These are phyloP conservation scores for Ceratonia siliqua DNA, from an alignment of 306 rosid genomes.

Conservation along the genomic window DNA sequence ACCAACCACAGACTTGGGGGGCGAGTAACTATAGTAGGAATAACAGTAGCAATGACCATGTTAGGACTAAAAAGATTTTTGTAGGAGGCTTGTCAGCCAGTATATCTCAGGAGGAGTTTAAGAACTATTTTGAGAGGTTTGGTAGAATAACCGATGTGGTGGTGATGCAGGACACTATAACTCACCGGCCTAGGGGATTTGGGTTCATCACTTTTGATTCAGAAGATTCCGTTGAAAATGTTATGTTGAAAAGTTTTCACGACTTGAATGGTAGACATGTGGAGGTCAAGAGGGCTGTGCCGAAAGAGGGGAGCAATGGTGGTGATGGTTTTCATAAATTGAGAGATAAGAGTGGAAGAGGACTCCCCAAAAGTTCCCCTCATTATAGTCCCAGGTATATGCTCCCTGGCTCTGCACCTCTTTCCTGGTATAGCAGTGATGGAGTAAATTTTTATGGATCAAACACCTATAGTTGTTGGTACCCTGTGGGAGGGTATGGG, in stretches of 20 bases:
- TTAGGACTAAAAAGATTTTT: slow-evolving; percentile 74
- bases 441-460: slow-evolving; percentile 48
- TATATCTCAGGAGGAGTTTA: slow-evolving; percentile 68
- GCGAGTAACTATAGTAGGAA: slow-evolving; percentile 37
- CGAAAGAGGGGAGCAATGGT: slow-evolving; percentile 53
- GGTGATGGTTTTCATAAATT: slow-evolving; percentile 39
- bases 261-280: slow-evolving; percentile 75
- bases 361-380: slow-evolving; percentile 33
- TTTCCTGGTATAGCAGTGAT: slow-evolving; percentile 41
- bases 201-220: slow-evolving; percentile 83
- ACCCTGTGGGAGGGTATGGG: slow-evolving; percentile 52
- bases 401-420: slow-evolving; percentile 41
- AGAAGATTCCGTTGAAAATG: slow-evolving; percentile 67
- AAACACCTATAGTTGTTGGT: slow-evolving; percentile 53
- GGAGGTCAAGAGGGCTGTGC: slow-evolving; percentile 93
- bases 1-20: slow-evolving; percentile 47
- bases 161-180: slow-evolving; percentile 76
- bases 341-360: slow-evolving; percentile 48
- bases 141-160: slow-evolving; percentile 81
- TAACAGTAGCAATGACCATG: slow-evolving; percentile 39
- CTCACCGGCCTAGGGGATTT: slow-evolving; percentile 82
- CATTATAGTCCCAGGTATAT: slow-evolving; percentile 36
- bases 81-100: slow-evolving; percentile 79
- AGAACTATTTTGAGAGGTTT: slow-evolving; percentile 67
- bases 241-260: slow-evolving; percentile 60